Conservation (phyloP, 306 rosid genomes). For the Casuarina equisetifolia region DNA sequence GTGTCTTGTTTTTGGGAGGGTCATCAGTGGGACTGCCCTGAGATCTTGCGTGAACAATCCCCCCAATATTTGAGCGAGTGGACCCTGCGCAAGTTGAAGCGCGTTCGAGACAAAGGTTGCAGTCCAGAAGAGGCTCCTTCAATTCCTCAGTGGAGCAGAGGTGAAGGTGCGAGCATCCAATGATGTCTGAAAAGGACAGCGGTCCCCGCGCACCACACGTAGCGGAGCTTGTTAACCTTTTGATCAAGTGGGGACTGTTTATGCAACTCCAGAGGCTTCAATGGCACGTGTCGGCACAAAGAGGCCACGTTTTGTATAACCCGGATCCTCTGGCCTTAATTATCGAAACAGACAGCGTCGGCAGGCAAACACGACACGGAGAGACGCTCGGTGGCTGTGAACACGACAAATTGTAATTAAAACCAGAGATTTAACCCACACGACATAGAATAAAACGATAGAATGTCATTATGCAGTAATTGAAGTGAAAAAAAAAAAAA, state of each 20-base stretch:
- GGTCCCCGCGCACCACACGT: conserved; percentile 41
- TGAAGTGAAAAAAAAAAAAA: not conserved
- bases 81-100: not conserved
- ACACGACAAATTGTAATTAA: conserved; percentile 2
- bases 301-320: conserved; percentile 27
- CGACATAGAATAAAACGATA: not conserved
- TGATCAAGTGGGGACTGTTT: conserved; percentile 30
- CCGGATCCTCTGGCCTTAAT: conserved; percentile 12
- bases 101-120: conserved; percentile 10
- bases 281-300: conserved; percentile 45
- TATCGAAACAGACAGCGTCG: conserved; percentile 46
- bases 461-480: not conserved
- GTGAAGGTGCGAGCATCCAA: conserved; percentile 21
- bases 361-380: not conserved
- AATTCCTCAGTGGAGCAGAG: conserved; percentile 17
- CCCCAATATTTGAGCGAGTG: not conserved
- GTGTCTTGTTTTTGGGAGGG: too few relatives aligned
- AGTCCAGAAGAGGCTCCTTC: not conserved
- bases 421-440: not conserved
- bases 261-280: conserved; percentile 5
- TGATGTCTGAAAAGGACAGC: conserved; percentile 22
- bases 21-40: too few relatives aligned
- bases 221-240: conserved; percentile 11
- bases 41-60: too few relatives aligned
- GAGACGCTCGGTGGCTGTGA: not conserved